These are phyloP conservation scores for Pythium folliculosum DNA, from an alignment of 352 stramenopile genomes.

Conservation along the genomic window DNA sequence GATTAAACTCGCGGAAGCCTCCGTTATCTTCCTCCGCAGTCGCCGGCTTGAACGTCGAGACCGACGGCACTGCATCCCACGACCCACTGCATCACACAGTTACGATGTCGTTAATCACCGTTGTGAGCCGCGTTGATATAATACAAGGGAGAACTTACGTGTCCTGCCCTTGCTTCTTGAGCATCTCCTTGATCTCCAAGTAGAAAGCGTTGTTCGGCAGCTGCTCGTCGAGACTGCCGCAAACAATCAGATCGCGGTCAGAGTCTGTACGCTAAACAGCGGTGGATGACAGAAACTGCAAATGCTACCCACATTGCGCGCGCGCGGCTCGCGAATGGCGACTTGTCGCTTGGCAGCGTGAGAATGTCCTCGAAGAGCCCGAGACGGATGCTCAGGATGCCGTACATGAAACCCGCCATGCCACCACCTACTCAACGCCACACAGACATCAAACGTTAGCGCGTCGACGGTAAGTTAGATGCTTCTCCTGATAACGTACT, in stretches of 20 bases:
- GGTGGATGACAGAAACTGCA: background rate
- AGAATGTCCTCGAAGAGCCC: conserved; percentile 72
- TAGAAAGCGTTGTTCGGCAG: conserved; percentile 31
- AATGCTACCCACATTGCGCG: conserved; percentile 46
- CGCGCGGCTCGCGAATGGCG: conserved; percentile 57
- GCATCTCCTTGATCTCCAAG: conserved; percentile 52
- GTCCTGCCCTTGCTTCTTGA: conserved; percentile 40
- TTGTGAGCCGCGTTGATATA: too few relatives aligned
- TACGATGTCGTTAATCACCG: background rate
- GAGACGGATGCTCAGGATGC: conserved; percentile 66
- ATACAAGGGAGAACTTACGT: conserved; percentile 36
- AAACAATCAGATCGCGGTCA: background rate
- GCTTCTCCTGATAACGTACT: conserved; percentile 14
- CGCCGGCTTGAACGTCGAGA: conserved; percentile 8
- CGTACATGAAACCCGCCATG: conserved; percentile 64
- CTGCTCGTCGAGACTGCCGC: conserved; percentile 21
- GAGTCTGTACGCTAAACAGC: too few relatives aligned
- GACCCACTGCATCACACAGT: conserved; percentile 36
- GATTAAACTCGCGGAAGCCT: conserved; percentile 8
- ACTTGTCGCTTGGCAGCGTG: conserved; percentile 62
- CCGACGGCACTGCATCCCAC: conserved; percentile 37
- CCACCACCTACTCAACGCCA: conserved; percentile 40
- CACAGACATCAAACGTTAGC: background rate
- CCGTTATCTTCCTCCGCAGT: background rate
- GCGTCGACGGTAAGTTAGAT: background rate